Percentiles rank a stretch among this genome's conserved stretches.
Evolutionary conservation across 176 grass and related monocot genomes (phyloP).

Genomic region (Alloteropsis semialata): DNA sequence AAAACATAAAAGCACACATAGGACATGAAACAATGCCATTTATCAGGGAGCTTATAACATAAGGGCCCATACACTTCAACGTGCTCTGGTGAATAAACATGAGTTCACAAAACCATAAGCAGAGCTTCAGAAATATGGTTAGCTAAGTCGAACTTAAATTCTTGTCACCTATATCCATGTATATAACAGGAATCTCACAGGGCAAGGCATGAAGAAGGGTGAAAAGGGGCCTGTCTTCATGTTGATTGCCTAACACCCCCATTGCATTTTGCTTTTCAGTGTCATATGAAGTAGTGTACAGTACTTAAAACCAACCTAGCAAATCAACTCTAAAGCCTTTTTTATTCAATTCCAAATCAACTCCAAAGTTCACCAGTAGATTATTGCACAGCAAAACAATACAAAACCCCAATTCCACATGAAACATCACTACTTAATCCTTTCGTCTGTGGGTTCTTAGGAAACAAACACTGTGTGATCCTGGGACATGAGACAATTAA

Average conservation of each 20-base stretch:
- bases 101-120: background rate
- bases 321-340: background rate
- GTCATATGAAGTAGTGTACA: background rate
- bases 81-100: background rate
- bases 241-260: background rate
- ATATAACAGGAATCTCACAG: background rate
- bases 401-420: background rate
- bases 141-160: background rate
- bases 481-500: background rate
- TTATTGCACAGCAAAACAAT: background rate
- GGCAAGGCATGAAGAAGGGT: background rate
- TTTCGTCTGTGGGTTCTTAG: background rate
- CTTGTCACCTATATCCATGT: background rate
- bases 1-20: background rate
- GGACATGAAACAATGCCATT: background rate
- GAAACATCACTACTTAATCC: background rate
- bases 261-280: background rate
- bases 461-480: background rate
- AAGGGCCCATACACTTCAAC: background rate
- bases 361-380: background rate
- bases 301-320: background rate
- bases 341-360: background rate
- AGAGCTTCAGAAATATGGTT: background rate
- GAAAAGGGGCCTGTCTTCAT: background rate
- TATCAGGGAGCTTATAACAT: constrained; percentile 2